These are phyloP conservation scores for Termitomyces sp. DNA, from an alignment of 1,284 basidiomycete species.

Conservation along the genomic window DNA sequence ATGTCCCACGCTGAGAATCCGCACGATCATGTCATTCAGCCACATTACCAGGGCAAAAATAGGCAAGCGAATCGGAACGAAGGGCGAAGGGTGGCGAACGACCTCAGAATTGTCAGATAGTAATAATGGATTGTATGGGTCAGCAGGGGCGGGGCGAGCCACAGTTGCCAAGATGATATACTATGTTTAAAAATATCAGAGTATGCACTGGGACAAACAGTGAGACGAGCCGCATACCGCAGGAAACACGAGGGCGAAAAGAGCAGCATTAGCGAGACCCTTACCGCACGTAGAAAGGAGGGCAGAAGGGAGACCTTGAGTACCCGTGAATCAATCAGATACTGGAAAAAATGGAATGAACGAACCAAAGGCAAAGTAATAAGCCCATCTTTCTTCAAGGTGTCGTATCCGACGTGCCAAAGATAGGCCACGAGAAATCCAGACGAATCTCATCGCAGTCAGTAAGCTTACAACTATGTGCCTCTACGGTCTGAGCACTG, in stretches of 20 bases:
- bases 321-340: conserved; percentile 4
- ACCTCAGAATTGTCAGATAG: conserved; percentile 30
- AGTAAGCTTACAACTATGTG: neutral
- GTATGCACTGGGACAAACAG: neutral
- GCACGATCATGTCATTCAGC: conserved; percentile 68
- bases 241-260: conserved; percentile 78
- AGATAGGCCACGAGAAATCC: conserved; percentile 69
- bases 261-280: conserved; percentile 66
- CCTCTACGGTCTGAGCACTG: neutral
- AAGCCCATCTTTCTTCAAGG: conserved; percentile 82
- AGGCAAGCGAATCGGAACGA: conserved; percentile 72
- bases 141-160: conserved; percentile 57
- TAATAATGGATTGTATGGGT: conserved; percentile 62
- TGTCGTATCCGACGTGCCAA: conserved; percentile 64
- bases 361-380: conserved; percentile 76
- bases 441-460: conserved; percentile 53
- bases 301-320: conserved; percentile 56
- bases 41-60: conserved; percentile 68
- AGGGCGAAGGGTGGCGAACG: conserved; percentile 63
- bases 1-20: conserved; percentile 54
- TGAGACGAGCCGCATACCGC: conserved; percentile 35
- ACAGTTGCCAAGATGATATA: conserved; percentile 78
- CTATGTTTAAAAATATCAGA: conserved; percentile 30
- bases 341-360: conserved; percentile 8
- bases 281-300: conserved; percentile 67